Evolutionary conservation across 331 rosid species (phyloP), one percentile per base, ranked within the genome.

Genomic region (Pyrus hybrid): DNA sequence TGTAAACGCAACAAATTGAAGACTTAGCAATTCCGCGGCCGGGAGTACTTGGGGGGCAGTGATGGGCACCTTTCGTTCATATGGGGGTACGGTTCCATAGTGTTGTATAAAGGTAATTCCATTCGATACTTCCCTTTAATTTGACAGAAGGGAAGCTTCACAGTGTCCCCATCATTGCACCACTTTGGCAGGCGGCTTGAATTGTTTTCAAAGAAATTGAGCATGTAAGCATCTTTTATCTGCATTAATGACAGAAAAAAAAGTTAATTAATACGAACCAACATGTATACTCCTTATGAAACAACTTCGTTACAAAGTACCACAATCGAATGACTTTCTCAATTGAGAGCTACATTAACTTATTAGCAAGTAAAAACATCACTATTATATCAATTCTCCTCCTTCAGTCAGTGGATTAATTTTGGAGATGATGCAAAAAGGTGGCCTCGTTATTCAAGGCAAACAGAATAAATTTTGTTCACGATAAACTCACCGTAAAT

Each of bases 11-110:
- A 51, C 62, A 32, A 58, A 41, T 6, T 67, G 22, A 30, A 14
- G 20, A 28, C n/a, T 20, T 86, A 95, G 85, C 99, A 95, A 72
- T 81, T 79, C 70, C 20, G 29, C 9, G 89, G 21, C 78, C 97
- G 90, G 69, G 25, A 76, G 76, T 95, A 95, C 78, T 86, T 63
- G 7, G 99, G 81, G 18, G 99, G 96, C 76, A 95, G 87, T 77
- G 99, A 89, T 33, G 97, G 90, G 75, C 99, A 92, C 84, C 89
- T 85, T 85, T 95, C 99, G 71, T 95, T 95, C 99, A 95, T 95
- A 85, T 86, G 89, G 28, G 85, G 61, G 77, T 95, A 95, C 16
- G 91, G 93, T 63, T 88, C 84, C 86, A 95, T 43, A 43, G 87
- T 85, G 88, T 89, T 92, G 81, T 86, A 95, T 71, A 80, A 93